phyloP scores from a whole-genome alignment of 805 yeast species.

The Kazachstania bromeliacearum region DNA sequence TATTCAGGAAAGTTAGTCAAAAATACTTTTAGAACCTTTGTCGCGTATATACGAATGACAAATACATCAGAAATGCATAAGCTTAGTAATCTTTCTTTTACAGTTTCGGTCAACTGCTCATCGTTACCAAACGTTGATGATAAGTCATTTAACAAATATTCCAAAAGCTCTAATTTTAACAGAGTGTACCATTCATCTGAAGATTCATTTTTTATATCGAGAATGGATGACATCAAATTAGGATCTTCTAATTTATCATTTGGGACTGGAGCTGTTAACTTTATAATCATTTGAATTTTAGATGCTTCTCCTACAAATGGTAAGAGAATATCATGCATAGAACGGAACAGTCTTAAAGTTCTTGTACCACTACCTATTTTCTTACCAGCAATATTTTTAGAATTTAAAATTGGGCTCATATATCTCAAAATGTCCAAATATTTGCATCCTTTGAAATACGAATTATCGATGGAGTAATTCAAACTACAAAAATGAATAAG shows the following conservation, averaged over 20 bases:
- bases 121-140: slow-evolving; percentile 26
- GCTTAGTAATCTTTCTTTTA: slow-evolving; percentile 30
- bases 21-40: slow-evolving; percentile 29
- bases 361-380: slow-evolving; percentile 17
- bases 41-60: slow-evolving; percentile 35
- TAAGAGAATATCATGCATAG: slow-evolving; percentile 17
- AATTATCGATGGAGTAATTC: slow-evolving; percentile 19
- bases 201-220: not conserved
- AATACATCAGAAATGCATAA: slow-evolving; percentile 33
- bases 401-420: slow-evolving; percentile 23
- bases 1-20: slow-evolving; percentile 29
- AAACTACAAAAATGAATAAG: slow-evolving; percentile 29
- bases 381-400: slow-evolving; percentile 12
- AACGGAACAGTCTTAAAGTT: slow-evolving; percentile 16
- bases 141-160: slow-evolving; percentile 13
- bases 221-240: not conserved
- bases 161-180: slow-evolving; percentile 17
- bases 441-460: slow-evolving; percentile 20
- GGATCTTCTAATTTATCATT: not conserved
- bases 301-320: slow-evolving; percentile 29
- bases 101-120: slow-evolving; percentile 19
- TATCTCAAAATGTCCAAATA: slow-evolving; percentile 21
- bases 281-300: slow-evolving; percentile 25
- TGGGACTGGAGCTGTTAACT: slow-evolving; percentile 10
- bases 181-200: slow-evolving; percentile 17